phyloP scores from a whole-genome alignment of 2,329 filamentous ascomycete genomes.

The Cladosporium oxysporum region DNA sequence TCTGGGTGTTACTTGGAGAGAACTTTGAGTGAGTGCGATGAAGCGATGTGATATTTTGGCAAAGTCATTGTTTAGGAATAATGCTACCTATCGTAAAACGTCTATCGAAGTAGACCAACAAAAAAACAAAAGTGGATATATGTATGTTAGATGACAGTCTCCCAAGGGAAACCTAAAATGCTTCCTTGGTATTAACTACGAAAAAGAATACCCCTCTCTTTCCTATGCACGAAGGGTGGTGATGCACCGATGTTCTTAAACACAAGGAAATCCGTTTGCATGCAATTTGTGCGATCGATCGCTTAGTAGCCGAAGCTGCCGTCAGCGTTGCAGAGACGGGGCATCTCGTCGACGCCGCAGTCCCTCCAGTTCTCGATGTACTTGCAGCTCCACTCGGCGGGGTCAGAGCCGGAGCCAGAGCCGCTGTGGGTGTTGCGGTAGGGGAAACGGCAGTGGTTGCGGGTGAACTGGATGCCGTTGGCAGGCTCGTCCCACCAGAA shows the following conservation, averaged over 20 bases:
- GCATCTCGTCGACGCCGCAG: slow-evolving; percentile 26
- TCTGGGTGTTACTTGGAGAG: neutral
- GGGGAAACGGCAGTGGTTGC: slow-evolving; percentile 48
- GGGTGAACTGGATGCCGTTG: slow-evolving; percentile 46
- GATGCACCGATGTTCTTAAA: neutral
- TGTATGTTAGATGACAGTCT: neutral
- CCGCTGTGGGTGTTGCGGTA: slow-evolving; percentile 40
- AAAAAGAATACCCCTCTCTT: neutral
- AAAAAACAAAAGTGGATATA: neutral
- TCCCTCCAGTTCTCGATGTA: slow-evolving; percentile 34
- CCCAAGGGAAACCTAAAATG: neutral
- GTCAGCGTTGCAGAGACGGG: slow-evolving; percentile 21
- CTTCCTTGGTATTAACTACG: neutral
- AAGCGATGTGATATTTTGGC: neutral
- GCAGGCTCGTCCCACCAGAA: slow-evolving; percentile 45
- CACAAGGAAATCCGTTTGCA: slow-evolving; percentile 6
- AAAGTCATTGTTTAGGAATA: neutral
- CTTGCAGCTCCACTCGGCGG: slow-evolving; percentile 41
- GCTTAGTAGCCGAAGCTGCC: slow-evolving; percentile 20
- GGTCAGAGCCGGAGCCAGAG: slow-evolving; percentile 37
- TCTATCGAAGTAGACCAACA: neutral
- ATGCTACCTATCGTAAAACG: slow-evolving; percentile 4
- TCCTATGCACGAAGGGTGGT: slow-evolving; percentile 1
- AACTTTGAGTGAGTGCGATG: neutral
- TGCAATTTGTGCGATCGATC: neutral